Evolutionary conservation across 306 rosid genomes (phyloP), one percentile per base, ranked within the genome.

Genomic region (Inga oerstediana): DNA sequence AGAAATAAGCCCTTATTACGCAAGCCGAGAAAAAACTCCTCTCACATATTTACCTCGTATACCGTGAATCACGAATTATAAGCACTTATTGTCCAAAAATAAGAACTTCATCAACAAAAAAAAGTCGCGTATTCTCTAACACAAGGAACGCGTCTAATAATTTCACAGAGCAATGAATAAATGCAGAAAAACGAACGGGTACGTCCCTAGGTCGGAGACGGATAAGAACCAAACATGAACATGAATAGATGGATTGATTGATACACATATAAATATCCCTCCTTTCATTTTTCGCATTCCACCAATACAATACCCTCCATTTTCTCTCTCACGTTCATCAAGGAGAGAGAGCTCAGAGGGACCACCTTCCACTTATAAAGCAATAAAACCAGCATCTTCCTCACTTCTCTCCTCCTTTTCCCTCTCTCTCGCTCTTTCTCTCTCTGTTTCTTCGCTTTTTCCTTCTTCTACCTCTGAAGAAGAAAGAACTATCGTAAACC

Each of bases 361-460:
- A n/a, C 72, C 86, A n/a, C 67, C 81, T 48, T 80, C 83, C 84
- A 85, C 81, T 74, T 75, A 74, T 17, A 85, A 67, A 15, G 81
- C 81, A 82, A 82, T 86, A 82, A 82, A 86, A 75, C 39, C 27
- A 44, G 65, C 81, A 74, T 82, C 79, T 48, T 79, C 66, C 72
- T 86, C 58, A 75, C 41, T 51, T 67, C 74, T 41, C n/a, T 59
- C 67, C 59, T 1, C 24, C 10, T 19, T 54, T 8, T 17, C 24
- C 48, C 22, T 27, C 24, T 30, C 61, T 46, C 58, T 2, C 10
- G 0, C 11, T 20, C n/a, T 39, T 67, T 56, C 24, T 15, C 8
- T 48, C 24, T 15, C 65, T 59, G 14, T 14, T 22, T 30, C 22
- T 11, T 34, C 43, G 17, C 64, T 1, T 5, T 9, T 64, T 32